Percentiles rank a stretch among this genome's conserved stretches.
phyloP scores from a whole-genome alignment of 2,329 filamentous ascomycete genomes.

The Aureobasidium leucospermi region DNA sequence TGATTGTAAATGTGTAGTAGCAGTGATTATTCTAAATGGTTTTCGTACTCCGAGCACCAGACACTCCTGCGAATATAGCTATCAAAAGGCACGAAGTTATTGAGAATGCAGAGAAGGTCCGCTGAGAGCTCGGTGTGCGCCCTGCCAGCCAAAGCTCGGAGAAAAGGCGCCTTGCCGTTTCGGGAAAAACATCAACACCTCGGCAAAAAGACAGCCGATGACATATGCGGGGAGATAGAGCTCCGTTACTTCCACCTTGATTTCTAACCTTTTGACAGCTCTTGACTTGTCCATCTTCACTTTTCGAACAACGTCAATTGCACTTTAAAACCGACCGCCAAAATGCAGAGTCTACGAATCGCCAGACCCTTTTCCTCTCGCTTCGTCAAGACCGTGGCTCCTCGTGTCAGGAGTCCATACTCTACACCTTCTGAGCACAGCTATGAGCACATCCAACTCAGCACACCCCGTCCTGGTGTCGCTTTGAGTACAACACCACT shows the following conservation, averaged over 20 bases:
- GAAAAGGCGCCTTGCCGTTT: background rate
- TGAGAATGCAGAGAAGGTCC: too few relatives aligned
- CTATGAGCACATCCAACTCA: slow-evolving; percentile 17
- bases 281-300: background rate
- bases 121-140: background rate
- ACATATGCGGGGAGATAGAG: slow-evolving; percentile 1
- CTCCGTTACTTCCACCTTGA: background rate
- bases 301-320: background rate
- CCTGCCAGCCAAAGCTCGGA: background rate
- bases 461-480: slow-evolving; percentile 33
- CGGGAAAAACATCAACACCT: background rate
- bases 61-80: too few relatives aligned
- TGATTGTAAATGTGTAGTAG: too few relatives aligned
- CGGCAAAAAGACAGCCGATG: background rate
- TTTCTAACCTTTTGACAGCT: background rate
- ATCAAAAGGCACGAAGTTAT: too few relatives aligned
- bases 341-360: background rate
- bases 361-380: slow-evolving; percentile 9
- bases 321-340: background rate
- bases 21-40: too few relatives aligned
- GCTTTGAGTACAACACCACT: slow-evolving; percentile 1
- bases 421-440: slow-evolving; percentile 7
- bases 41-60: too few relatives aligned
- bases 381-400: background rate
- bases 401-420: background rate